Evolutionary conservation across 1,284 basidiomycete genomes (phyloP), one percentile per base, ranked within the genome.

Genomic region (Calocybe gambosa): DNA sequence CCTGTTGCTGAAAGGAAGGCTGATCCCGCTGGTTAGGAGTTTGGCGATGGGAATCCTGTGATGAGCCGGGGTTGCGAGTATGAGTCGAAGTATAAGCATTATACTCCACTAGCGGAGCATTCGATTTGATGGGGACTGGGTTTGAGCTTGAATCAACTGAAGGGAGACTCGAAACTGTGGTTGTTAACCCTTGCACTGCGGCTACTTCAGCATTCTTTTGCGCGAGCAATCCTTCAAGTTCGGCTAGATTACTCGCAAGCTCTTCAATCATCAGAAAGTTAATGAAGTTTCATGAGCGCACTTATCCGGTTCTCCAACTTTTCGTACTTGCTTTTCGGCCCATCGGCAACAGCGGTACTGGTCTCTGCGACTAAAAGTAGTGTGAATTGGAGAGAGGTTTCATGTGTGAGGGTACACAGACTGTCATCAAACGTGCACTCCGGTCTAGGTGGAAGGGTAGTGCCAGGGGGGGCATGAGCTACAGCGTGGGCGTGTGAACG

Each of bases 391-490:
- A 23, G n/a, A 15, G 31, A 39, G 29, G 5, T 20, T 16, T 13
- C 5, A 42, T 45, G 19, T 39, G 21, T 8, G 28, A 34, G 21
- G 26, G 39, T 21, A 13, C 16, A 59, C 64, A 18, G 51, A 77
- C 80, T 64, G 54, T 85, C 82, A 54, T 85, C 82, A 53, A 78
- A 85, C 23, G 82, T 85, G 56, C 82, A 86, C 46, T 82, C 77
- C 15, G 79, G 81, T 40, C 67, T 65, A 0, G 70, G 58, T 1
- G 80, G 75, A 39, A 81, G 57, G 34, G 67, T 66, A 1, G 70
- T 65, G 18, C 76, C 78, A 16, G 78, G 71, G 4, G 73, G 68
- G 16, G 78, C 73, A 62, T 82, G 82, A 5, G 74, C 66, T 33
- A 77, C 58, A 20, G 79, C 74, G 61, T 84, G 79, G 3, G 74